These are phyloP conservation scores for Hypoxylon sp. DNA, from an alignment of 2,329 filamentous ascomycete species.

Conservation along the genomic window DNA sequence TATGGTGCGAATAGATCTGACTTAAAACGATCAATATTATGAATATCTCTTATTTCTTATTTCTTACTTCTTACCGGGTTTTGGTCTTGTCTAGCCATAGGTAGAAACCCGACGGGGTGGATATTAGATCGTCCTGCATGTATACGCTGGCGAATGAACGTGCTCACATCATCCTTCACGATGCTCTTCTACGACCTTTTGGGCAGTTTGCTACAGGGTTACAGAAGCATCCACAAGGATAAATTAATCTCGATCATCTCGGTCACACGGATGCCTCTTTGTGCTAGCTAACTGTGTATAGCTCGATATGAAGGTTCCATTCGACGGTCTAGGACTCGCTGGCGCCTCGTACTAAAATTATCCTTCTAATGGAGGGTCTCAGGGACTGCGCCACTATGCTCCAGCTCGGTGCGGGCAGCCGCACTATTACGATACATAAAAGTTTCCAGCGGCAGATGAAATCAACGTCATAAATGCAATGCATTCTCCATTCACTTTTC, in stretches of 20 bases:
- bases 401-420: conserved; percentile 34
- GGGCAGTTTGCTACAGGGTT: conserved; percentile 17
- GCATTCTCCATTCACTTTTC: conserved; percentile 32
- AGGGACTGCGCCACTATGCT: conserved; percentile 31
- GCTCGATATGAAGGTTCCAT: conserved; percentile 13
- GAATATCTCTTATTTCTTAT: conserved; percentile 21
- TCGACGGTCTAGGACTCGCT: conserved; percentile 12
- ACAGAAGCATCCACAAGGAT: conserved; percentile 15
- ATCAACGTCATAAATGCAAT: conserved; percentile 39
- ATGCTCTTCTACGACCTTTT: conserved; percentile 30
- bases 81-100: conserved; percentile 19
- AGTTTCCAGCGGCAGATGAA: conserved; percentile 31
- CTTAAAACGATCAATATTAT: conserved; percentile 28
- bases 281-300: neutral
- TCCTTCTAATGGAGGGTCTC: conserved; percentile 18
- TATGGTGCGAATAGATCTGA: conserved; percentile 38
- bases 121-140: conserved; percentile 42
- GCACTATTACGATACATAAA: conserved; percentile 24
- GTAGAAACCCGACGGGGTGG: conserved; percentile 36
- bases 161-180: conserved; percentile 27
- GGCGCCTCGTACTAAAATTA: conserved; percentile 29
- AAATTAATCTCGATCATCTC: conserved; percentile 38
- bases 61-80: neutral
- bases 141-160: conserved; percentile 29
- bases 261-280: conserved; percentile 34